Conservation (phyloP, 768 basidiomycete species). For the Suillus tomentosus region DNA sequence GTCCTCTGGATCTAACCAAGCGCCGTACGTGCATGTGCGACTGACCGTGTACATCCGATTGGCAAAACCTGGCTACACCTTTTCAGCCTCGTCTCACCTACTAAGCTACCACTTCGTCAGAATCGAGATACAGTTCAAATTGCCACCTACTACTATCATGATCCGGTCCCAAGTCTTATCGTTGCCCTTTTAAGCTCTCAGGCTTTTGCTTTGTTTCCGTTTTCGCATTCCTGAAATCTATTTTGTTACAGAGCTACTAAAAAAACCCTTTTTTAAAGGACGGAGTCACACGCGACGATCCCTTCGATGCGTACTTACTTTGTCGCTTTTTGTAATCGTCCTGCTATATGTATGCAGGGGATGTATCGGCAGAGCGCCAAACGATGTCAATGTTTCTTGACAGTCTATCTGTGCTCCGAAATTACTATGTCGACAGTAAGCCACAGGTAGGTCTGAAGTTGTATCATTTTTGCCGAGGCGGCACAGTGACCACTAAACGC, state of each 20-base stretch:
- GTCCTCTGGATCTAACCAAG: not conserved
- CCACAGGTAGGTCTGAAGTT: not conserved
- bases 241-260: not conserved
- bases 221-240: not conserved
- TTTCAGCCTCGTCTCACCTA: not conserved
- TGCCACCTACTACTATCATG: not conserved
- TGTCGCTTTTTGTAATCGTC: not conserved
- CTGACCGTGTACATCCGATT: slow-evolving; percentile 1
- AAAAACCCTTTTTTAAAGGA: not conserved
- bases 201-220: not conserved
- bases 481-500: not conserved
- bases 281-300: not conserved
- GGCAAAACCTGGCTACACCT: not conserved
- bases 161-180: too few relatives aligned
- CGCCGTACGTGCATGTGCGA: not conserved
- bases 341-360: not conserved
- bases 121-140: not conserved
- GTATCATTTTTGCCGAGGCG: not conserved
- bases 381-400: not conserved
- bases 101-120: too few relatives aligned
- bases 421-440: not conserved
- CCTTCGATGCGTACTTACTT: not conserved
- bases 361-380: not conserved
- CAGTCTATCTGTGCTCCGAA: not conserved
- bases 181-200: not conserved